A percentile compares a stretch with the other conserved stretches of the same genome.
Conservation (phyloP, 441 rosid species). For the Geranium incanum region DNA sequence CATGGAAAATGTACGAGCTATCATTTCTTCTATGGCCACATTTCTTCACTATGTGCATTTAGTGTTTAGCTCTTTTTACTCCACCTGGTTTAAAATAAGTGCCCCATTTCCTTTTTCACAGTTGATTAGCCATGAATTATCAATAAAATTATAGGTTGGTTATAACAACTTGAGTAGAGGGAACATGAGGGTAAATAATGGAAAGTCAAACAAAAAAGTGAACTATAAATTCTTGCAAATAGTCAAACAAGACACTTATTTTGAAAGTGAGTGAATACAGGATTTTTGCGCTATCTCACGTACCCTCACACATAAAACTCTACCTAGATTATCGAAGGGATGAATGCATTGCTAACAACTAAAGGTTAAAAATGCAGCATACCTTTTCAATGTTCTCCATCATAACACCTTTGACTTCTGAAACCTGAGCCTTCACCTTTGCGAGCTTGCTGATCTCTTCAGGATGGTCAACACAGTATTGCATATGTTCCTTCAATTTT, state of each 20-base stretch:
- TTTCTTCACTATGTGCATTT: neutral
- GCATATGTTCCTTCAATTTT: conserved; percentile 54
- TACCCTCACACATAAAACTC: neutral
- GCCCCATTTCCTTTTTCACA: neutral
- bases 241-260: neutral
- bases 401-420: conserved; percentile 62
- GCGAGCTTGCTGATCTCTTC: conserved; percentile 61
- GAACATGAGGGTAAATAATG: neutral
- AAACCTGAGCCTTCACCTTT: conserved; percentile 50
- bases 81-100: neutral
- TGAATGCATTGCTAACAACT: neutral
- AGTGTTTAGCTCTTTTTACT: neutral
- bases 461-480: conserved; percentile 46
- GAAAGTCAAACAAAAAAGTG: neutral
- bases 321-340: neutral
- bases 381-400: conserved; percentile 41
- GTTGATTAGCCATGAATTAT: neutral
- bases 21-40: neutral
- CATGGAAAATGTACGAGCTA: neutral
- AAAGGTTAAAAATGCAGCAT: conserved; percentile 4
- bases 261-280: too few species aligned
- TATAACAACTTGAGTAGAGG: neutral
- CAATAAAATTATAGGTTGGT: neutral
- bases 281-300: neutral
- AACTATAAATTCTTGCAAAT: neutral